Percentiles rank a stretch among this genome's conserved stretches.
phyloP scores from a whole-genome alignment of 2,329 filamentous ascomycete genomes.

The Dactylellina cionopaga region DNA sequence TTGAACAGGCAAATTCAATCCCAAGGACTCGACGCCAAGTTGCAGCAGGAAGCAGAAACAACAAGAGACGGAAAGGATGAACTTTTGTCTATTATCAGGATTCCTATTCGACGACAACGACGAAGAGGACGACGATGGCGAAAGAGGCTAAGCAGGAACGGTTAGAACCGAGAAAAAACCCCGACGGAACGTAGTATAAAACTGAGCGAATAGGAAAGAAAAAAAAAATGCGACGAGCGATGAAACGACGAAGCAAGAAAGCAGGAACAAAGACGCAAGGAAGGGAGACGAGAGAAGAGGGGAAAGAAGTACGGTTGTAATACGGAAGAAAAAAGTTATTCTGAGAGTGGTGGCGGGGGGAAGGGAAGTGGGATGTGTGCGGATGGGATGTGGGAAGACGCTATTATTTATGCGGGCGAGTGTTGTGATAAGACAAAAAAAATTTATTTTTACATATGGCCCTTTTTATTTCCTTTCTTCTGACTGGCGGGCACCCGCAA shows the following conservation, averaged over 20 bases:
- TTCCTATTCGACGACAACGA: conserved; percentile 43
- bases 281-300: conserved; percentile 55
- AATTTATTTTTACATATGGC: too few species aligned
- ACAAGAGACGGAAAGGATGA: conserved; percentile 55
- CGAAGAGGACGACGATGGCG: conserved; percentile 32
- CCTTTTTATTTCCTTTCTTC: too few species aligned
- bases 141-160: conserved; percentile 50
- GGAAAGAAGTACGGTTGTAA: conserved; percentile 51
- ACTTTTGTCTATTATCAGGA: conserved; percentile 53
- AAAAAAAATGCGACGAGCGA: conserved; percentile 54
- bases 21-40: conserved; percentile 54
- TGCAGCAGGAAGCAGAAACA: conserved; percentile 54
- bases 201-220: conserved; percentile 44
- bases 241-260: conserved; percentile 40
- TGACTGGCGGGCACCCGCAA: too few species aligned
- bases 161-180: conserved; percentile 50
- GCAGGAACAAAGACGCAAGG: conserved; percentile 52
- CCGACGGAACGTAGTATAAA: conserved; percentile 14
- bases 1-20: conserved; percentile 50
- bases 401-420: conserved; percentile 10
- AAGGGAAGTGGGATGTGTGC: conserved; percentile 27
- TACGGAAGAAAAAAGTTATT: conserved; percentile 53
- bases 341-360: conserved; percentile 42
- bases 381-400: conserved; percentile 12
- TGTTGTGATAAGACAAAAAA: too few species aligned